Conservation (phyloP, 495 filamentous ascomycete genomes). For the Darksidea phi region DNA sequence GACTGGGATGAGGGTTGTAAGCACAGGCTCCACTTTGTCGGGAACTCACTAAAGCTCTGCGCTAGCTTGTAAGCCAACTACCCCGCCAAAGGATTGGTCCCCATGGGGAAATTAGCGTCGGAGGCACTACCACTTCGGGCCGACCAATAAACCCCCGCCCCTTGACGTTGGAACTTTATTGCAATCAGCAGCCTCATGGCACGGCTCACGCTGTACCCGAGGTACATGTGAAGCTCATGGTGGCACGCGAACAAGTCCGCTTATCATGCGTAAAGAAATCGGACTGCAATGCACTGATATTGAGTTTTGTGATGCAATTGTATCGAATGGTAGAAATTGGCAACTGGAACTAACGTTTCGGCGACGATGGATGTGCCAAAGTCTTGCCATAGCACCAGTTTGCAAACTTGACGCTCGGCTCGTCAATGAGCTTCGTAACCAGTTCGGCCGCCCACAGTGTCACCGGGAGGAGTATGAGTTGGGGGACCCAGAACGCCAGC, state of each 20-base stretch:
- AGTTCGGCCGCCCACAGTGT: conserved; percentile 60
- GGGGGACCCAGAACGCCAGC: conserved; percentile 51
- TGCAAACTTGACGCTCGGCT: conserved; percentile 55
- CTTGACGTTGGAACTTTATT: no score
- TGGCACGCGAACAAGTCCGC: neutral
- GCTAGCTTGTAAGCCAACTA: no score
- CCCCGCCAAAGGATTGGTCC: neutral
- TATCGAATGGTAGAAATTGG: no score
- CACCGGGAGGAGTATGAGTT: conserved; percentile 56
- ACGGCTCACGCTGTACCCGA: neutral
- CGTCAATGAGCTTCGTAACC: conserved; percentile 55
- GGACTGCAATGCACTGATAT: no score
- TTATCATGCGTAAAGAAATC: no score
- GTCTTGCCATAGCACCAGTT: conserved; percentile 53
- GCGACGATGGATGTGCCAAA: conserved; percentile 22
- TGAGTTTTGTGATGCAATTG: no score
- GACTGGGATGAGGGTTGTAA: no score
- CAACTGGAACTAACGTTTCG: neutral
- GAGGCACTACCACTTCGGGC: neutral
- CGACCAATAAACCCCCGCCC: neutral
- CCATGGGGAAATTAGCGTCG: conserved; percentile 1
- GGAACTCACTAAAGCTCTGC: no score
- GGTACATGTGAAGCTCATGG: conserved; percentile 1
- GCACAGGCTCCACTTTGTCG: no score
- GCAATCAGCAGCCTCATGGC: neutral